These are phyloP conservation scores for Paraphoma sp. DNA, from an alignment of 2,329 filamentous ascomycete genomes.

Conservation along the genomic window DNA sequence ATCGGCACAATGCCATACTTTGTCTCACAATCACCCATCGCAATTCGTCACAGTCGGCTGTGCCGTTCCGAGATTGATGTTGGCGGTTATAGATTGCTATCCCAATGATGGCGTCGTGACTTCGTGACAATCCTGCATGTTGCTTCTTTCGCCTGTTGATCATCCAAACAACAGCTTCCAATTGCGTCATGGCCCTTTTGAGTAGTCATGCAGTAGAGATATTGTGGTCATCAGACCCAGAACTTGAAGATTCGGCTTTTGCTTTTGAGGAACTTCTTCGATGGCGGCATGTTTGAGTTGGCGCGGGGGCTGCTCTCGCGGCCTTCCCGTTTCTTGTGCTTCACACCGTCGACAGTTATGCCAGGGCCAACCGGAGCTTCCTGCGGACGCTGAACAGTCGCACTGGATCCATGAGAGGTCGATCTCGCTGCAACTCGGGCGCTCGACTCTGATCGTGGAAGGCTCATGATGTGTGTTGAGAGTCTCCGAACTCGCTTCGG, in stretches of 20 bases:
- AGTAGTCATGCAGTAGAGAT: not conserved
- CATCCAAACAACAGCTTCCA: slow-evolving; percentile 9
- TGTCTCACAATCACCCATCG: not conserved
- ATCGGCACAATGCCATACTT: slow-evolving; percentile 23
- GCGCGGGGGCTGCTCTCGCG: slow-evolving; percentile 13
- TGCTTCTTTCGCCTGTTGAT: not conserved
- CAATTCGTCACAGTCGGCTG: slow-evolving; percentile 5
- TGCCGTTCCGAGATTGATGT: slow-evolving; percentile 8
- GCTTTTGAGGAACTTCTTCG: slow-evolving; percentile 41
- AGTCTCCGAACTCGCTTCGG: slow-evolving; percentile 40
- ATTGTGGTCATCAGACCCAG: slow-evolving; percentile 30
- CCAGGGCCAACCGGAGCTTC: slow-evolving; percentile 11
- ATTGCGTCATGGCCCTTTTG: not conserved
- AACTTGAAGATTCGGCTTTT: slow-evolving; percentile 48
- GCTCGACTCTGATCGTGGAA: slow-evolving; percentile 34
- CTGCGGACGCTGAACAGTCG: slow-evolving; percentile 21
- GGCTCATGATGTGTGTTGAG: slow-evolving; percentile 39
- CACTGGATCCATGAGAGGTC: slow-evolving; percentile 26
- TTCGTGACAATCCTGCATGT: slow-evolving; percentile 17
- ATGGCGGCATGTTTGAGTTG: slow-evolving; percentile 15
- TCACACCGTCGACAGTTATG: slow-evolving; percentile 20
- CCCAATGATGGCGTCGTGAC: slow-evolving; percentile 27
- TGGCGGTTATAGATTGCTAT: slow-evolving; percentile 14
- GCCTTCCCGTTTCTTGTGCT: slow-evolving; percentile 19
- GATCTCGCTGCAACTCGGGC: slow-evolving; percentile 21